Evolutionary conservation across 1,284 basidiomycete genomes (phyloP).

Genomic region (Heliocybe sulcata): DNA sequence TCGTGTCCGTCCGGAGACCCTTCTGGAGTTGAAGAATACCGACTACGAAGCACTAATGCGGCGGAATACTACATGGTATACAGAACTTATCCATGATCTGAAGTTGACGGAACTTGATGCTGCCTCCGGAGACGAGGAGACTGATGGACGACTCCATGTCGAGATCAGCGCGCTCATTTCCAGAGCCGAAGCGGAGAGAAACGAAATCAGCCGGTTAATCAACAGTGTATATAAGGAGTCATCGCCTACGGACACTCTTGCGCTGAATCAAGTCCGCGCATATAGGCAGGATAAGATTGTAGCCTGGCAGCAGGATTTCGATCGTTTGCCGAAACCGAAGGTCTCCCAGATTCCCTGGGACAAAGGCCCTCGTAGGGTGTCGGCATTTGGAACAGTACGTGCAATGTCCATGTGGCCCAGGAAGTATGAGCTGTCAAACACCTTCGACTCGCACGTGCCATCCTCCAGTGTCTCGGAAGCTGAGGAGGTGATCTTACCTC

Average conservation of each 20-base stretch:
- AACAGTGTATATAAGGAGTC: constrained; percentile 80
- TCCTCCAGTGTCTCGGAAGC: constrained; percentile 71
- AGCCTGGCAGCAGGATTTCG: constrained; percentile 91
- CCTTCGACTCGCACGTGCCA: constrained; percentile 49
- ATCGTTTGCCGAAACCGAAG: constrained; percentile 62
- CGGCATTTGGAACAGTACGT: constrained; percentile 61
- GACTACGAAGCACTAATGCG: constrained; percentile 79
- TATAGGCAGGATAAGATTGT: constrained; percentile 92
- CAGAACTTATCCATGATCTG: constrained; percentile 63
- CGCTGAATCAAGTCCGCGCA: constrained; percentile 82
- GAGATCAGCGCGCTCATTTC: constrained; percentile 64
- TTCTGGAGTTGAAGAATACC: constrained; percentile 83
- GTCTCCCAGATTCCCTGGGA: constrained; percentile 28
- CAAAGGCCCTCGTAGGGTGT: constrained; percentile 42
- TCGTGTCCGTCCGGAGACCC: constrained; percentile 78
- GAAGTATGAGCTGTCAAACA: constrained; percentile 42
- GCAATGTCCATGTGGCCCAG: constrained; percentile 64
- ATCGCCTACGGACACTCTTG: constrained; percentile 78
- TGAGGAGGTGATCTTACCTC: constrained; percentile 48
- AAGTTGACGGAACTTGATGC: constrained; percentile 70
- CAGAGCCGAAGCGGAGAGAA: constrained; percentile 68
- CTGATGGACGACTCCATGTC: constrained; percentile 49
- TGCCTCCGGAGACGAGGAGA: constrained; percentile 68
- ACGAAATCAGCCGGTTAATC: constrained; percentile 71
- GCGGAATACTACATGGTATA: constrained; percentile 69